Percentiles rank a stretch among this genome's conserved stretches.
These are phyloP conservation scores for Straminergon stramineum DNA, from an alignment of 225 moss, liverwort and hornwort species.

Conservation along the genomic window DNA sequence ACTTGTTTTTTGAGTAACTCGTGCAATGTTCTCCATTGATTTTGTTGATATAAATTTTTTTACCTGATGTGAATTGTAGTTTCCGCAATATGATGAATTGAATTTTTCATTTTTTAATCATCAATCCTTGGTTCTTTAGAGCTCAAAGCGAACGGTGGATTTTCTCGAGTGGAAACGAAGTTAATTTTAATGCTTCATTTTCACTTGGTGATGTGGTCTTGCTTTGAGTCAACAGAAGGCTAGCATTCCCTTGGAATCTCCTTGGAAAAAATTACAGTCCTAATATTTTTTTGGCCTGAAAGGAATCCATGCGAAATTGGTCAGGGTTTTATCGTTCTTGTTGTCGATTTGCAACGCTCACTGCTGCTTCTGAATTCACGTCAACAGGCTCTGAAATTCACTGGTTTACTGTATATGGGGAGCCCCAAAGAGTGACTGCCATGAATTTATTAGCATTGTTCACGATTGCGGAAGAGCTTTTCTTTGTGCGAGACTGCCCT, in stretches of 20 bases:
- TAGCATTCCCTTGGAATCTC: not conserved
- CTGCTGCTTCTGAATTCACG: not conserved
- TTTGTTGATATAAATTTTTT: not conserved
- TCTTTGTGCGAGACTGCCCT: not conserved
- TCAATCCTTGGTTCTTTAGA: not conserved
- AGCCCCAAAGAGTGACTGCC: not conserved
- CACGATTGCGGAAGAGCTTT: not conserved
- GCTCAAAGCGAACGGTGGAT: not conserved
- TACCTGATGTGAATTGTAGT: not conserved
- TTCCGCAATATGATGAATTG: not conserved
- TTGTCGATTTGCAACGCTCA: not conserved
- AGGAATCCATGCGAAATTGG: not conserved
- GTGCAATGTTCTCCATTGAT: not conserved
- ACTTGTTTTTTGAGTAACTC: not conserved
- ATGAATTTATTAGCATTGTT: not conserved
- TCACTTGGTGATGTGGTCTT: not conserved
- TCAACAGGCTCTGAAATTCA: not conserved
- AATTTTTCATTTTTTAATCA: not conserved
- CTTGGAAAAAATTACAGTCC: not conserved
- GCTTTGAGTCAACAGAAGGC: not conserved
- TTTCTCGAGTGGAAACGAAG: not conserved
- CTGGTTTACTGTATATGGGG: not conserved
- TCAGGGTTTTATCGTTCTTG: not conserved
- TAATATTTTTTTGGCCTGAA: not conserved
- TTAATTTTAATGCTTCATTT: not conserved